Evolutionary conservation across 768 basidiomycete genomes (phyloP), one percentile per base, ranked within the genome.

Genomic region (Candolleomyces efflorescens): DNA sequence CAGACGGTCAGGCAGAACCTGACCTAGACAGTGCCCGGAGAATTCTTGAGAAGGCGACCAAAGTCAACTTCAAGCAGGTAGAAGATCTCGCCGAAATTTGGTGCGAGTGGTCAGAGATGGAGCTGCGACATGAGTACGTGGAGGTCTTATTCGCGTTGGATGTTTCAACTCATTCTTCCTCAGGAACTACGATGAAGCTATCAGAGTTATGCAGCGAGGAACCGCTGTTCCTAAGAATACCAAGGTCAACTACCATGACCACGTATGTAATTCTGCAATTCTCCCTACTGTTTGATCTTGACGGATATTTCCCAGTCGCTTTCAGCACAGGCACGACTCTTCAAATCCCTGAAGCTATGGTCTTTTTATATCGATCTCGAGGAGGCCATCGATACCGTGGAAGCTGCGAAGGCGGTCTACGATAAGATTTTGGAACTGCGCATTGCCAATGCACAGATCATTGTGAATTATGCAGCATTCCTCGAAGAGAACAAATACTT

Each of bases 31-130:
- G 84, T 63, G 91, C 96, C 3, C 85, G 95, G 43, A 95, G 95
- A 75, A 89, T 98, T 26, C 75, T 98, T 37, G 94, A 98, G 68
- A 96, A 92, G 71, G 96, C 85, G 4, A 90, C 90, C 3, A 92
- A 90, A 64, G 86, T 97, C 43, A 90, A 89, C 67, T 98, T 94
- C 78, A 92, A 89, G 72, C 80, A 84, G n/a, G 95, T 99, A 10
- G 96, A 99, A 68, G 97, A 99, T 65, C 80, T 99, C 22, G 97
- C 97, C 0, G 97, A 98, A 70, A 83, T 98, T 13, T 99, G 97
- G 97, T 98, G 95, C 66, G 97, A 98, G 73, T 98, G 97, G 96
- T 86, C 97, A 6, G 97, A 99, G 73, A 86, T 98, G 89, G 97
- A 99, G 69, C 80, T 98, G 51, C 85, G 96, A 44, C 89, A 94